Evolutionary conservation across 805 yeast species (phyloP), one percentile per base, ranked within the genome.

Genomic region (Starmerella floris): DNA sequence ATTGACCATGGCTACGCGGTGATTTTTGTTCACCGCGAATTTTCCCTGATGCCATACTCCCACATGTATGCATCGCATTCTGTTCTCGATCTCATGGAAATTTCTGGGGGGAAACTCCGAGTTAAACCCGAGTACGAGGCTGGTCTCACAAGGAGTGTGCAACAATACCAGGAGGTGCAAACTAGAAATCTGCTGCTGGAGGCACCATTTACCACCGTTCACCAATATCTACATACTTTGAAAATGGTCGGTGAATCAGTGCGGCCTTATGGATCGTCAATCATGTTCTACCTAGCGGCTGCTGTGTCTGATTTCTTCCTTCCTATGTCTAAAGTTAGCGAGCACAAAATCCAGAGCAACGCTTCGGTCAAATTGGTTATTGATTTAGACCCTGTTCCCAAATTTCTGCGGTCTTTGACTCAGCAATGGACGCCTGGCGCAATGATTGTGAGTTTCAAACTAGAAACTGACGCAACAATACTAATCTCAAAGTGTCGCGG

Each of bases 231-330:
- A 43, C 88, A 83, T 69, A 83, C 95, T 0, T 66, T 91, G 51
- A 75, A 77, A 49, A 63, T 75, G 30, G 66, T 83, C 9, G 78
- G 91, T 1, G 69, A 70, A 48, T 66, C 69, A 34, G 60, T 88
- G 55, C 3, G 59, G 73, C 31, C 80, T 76, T 2, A 60, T 42
- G 35, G 51, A 42, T 33, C 41, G 69, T 4, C 65, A 64, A 42
- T 83, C 85, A 0, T 91, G 32, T 83, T 88, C 58, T 91, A 79
- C 58, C 67, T 91, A 41, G 98, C 98, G 0, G 97, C 98, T 8
- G 98, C 98, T 0, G 99, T 91, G 0, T 83, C 95, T 6, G 99
- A 91, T 59, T 91, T 91, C 62, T 91, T 87, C 63, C 69, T 91
- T 33, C 98, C 98, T 1, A 73, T 73, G 34, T 77, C 87, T 1